These are phyloP conservation scores for Barbatosphaeria neglecta DNA, from an alignment of 495 filamentous ascomycete species.

Conservation along the genomic window DNA sequence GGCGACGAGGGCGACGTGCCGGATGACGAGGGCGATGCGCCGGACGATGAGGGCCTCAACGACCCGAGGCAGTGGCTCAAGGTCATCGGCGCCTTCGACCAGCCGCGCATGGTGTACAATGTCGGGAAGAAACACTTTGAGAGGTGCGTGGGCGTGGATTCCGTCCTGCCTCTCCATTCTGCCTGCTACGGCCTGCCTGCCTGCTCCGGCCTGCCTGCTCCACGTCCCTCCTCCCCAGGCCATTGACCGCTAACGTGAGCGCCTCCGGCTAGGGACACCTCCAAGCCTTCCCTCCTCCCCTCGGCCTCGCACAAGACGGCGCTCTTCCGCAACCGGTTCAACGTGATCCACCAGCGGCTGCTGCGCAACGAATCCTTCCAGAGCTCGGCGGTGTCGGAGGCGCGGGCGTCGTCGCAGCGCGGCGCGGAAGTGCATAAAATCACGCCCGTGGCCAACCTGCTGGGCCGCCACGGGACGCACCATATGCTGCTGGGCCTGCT, in stretches of 20 bases:
- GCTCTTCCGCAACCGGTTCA: constrained; percentile 79
- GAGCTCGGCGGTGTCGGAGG: constrained; percentile 50
- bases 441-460: constrained; percentile 84
- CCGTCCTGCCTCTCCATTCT: background rate
- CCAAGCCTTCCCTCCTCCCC: constrained; percentile 67
- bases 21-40: background rate
- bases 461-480: constrained; percentile 72
- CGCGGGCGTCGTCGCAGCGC: constrained; percentile 34
- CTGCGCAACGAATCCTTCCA: constrained; percentile 91
- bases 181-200: background rate
- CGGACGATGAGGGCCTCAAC: constrained; percentile 41
- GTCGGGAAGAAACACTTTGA: constrained; percentile 86
- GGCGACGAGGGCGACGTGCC: too few relatives aligned
- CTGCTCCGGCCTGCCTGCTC: too few relatives aligned
- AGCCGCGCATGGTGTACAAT: constrained; percentile 79
- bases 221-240: too few relatives aligned
- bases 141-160: constrained; percentile 25
- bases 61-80: constrained; percentile 71
- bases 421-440: constrained; percentile 67
- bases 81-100: constrained; percentile 67
- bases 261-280: constrained; percentile 46
- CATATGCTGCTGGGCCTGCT: constrained; percentile 85
- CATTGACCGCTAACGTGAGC: too few relatives aligned
- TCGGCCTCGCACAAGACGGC: constrained; percentile 68
- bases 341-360: constrained; percentile 80